Conservation (phyloP, 192 early-diverging fungal genomes). For the Coemansia sp. region DNA sequence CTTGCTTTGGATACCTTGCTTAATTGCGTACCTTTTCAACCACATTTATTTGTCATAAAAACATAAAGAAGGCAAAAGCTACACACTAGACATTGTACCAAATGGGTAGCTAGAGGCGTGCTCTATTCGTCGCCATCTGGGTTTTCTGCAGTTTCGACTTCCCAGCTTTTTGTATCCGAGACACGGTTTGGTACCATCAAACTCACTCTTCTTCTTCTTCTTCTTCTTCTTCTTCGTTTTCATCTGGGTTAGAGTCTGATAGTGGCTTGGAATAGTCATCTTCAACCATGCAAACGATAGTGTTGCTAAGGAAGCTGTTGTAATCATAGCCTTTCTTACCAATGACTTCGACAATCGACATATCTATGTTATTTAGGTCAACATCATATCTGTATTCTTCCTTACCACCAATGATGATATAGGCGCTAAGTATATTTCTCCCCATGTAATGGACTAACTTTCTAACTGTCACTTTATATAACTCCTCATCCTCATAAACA, state of each 20-base stretch:
- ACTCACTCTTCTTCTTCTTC: too few species aligned
- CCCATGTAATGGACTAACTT: not conserved
- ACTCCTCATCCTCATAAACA: not conserved
- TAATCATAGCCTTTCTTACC: not conserved
- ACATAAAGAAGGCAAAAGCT: too few species aligned
- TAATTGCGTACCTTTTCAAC: too few species aligned
- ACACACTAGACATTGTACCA: too few species aligned
- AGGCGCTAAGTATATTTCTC: not conserved
- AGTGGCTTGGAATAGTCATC: not conserved
- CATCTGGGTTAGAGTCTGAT: not conserved
- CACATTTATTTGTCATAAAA: too few species aligned
- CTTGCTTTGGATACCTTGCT: not conserved
- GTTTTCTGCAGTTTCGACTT: too few species aligned
- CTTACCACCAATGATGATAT: not conserved
- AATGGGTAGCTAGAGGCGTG: too few species aligned
- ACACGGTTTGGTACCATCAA: too few species aligned
- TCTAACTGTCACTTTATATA: not conserved
- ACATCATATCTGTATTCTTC: not conserved
- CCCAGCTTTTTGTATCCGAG: too few species aligned
- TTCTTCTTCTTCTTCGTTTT: too few species aligned
- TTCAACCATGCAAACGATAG: not conserved
- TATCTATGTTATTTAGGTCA: not conserved
- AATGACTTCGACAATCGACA: not conserved
- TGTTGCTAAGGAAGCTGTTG: not conserved
- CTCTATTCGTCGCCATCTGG: too few species aligned